These are phyloP conservation scores for Suhomyces taliae DNA, from an alignment of 1,139 yeast species.

Conservation along the genomic window DNA sequence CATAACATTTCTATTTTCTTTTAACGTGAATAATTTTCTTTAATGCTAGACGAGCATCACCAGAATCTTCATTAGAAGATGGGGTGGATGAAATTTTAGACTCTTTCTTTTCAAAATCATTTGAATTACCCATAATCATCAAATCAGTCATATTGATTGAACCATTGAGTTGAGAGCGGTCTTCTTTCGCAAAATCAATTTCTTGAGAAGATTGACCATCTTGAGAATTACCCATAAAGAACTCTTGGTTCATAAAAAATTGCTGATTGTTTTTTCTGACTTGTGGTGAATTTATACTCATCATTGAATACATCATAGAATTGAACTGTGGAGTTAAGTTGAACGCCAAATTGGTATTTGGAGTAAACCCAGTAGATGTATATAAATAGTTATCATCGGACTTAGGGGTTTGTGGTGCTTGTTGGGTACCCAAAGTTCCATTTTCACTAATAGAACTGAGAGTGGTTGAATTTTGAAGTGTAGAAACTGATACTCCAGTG, in stretches of 20 bases:
- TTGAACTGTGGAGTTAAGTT: slow-evolving; percentile 48
- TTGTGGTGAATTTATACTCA: slow-evolving; percentile 39
- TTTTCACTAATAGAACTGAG: slow-evolving; percentile 20
- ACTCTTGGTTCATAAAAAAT: slow-evolving; percentile 34
- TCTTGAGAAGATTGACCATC: slow-evolving; percentile 1
- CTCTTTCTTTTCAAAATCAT: slow-evolving; percentile 1
- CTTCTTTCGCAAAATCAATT: slow-evolving; percentile 5
- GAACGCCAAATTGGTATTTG: slow-evolving; percentile 25
- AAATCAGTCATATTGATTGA: slow-evolving; percentile 23
- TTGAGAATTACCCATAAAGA: slow-evolving; percentile 19
- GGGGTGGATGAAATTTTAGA: slow-evolving; percentile 2
- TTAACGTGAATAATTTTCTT: slow-evolving; percentile 41
- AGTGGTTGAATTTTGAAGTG: slow-evolving; percentile 6
- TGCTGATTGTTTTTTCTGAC: slow-evolving; percentile 18
- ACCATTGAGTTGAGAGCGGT: slow-evolving; percentile 5
- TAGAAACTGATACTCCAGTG: slow-evolving; percentile 21
- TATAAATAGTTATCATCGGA: slow-evolving; percentile 32
- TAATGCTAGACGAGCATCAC: slow-evolving; percentile 45
- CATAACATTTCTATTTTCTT: slow-evolving; percentile 18
- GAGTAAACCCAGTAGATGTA: slow-evolving; percentile 37
- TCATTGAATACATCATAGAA: slow-evolving; percentile 43
- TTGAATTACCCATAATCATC: slow-evolving; percentile 16
- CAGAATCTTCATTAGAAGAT: slow-evolving; percentile 29
- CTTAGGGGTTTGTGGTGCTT: slow-evolving; percentile 40
- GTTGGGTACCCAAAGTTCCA: slow-evolving; percentile 4